These are phyloP conservation scores for Musa itinerans DNA, from an alignment of 176 grass and related monocot genomes.

Conservation along the genomic window DNA sequence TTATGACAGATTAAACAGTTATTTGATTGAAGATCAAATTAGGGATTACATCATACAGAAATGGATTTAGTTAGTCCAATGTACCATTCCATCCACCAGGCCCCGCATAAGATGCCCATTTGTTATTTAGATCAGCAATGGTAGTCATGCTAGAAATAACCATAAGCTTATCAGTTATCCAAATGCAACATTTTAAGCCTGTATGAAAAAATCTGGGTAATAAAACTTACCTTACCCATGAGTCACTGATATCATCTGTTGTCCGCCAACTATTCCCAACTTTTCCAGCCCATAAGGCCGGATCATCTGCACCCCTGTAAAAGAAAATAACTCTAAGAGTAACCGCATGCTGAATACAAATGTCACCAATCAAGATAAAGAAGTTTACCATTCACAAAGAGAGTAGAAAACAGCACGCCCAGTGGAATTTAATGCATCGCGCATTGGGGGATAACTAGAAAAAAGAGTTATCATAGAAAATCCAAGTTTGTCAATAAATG, in stretches of 20 bases:
- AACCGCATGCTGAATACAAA: background rate
- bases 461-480: slow-evolving; percentile 12
- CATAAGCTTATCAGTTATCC: slow-evolving; percentile 20
- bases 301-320: slow-evolving; percentile 82
- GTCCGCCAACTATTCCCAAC: slow-evolving; percentile 98
- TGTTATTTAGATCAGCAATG: slow-evolving; percentile 88
- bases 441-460: slow-evolving; percentile 89
- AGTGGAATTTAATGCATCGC: slow-evolving; percentile 90
- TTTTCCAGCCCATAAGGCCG: slow-evolving; percentile 86
- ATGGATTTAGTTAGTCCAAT: background rate
- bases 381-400: slow-evolving; percentile 79
- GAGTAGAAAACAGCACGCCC: slow-evolving; percentile 79
- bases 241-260: slow-evolving; percentile 76
- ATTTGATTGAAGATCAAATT: background rate
- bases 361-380: background rate
- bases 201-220: background rate
- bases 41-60: background rate
- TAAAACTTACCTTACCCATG: slow-evolving; percentile 67
- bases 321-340: background rate
- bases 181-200: background rate
- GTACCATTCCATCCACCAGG: slow-evolving; percentile 99
- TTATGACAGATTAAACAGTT: background rate
- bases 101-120: slow-evolving; percentile 95
- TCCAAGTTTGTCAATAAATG: slow-evolving; percentile 9
- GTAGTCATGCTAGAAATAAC: slow-evolving; percentile 73